Evolutionary conservation across 768 basidiomycete genomes (phyloP), one percentile per base, ranked within the genome.

Genomic region (Rhizopogon vinicolor): DNA sequence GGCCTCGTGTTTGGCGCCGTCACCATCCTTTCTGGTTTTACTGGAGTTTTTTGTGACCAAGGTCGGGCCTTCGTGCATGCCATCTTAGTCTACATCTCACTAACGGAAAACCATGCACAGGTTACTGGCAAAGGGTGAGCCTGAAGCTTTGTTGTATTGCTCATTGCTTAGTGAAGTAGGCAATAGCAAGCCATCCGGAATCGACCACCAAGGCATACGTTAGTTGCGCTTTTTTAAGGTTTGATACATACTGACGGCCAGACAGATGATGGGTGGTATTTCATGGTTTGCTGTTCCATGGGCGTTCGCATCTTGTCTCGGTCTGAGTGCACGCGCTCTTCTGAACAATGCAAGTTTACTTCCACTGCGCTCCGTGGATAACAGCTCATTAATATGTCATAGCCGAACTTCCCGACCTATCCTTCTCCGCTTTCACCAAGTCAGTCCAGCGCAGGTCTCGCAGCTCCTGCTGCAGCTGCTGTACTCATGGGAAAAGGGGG

Each of bases 201-300:
- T 75, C 78, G 7, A 79, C 79, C 2, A 80, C 79, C 0, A 78
- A 74, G 56, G 79, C 80, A 16, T 81, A 81, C 59, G 77, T 78
- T 29, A 52, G 75, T 64, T 46, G 33, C 22, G 28, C 1, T 10
- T 29, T 33, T 16, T 35, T 18, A 39, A 29, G 2, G 19, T 2
- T 31, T 42, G 18, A 53, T 35, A 41, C 37, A 10, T 51, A 7
- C 57, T 45, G 16, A 42, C 18, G 31, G 9, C 25, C 35, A 22
- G 19, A 25, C 58, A 80, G 75, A 79, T 83, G 74, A 70, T 83
- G 31, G 82, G 83, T 3, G 82, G 81, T 5, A 63, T 83, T 33
- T 81, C 81, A 1, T 83, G 82, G 82, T 78, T 80, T 51, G 75
- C 78, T 4, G 75, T 80, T n/a, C 80, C 80, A 12, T 80, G 78